These are phyloP conservation scores for Auriscalpium microsporum DNA, from an alignment of 768 basidiomycete species.

Conservation along the genomic window DNA sequence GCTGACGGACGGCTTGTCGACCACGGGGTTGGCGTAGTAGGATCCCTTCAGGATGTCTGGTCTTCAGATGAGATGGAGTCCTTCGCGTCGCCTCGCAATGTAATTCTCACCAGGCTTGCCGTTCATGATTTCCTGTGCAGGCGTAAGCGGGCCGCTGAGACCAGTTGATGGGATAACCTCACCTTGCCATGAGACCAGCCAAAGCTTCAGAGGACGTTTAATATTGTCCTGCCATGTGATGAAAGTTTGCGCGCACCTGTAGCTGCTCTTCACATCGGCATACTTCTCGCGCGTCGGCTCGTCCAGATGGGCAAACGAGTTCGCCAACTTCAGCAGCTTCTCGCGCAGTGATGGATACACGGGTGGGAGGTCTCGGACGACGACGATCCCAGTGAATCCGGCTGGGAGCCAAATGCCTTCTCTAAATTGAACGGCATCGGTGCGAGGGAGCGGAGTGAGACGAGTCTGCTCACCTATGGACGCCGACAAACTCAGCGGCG, in stretches of 20 bases:
- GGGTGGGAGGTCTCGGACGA: constrained; percentile 73
- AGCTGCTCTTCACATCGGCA: constrained; percentile 61
- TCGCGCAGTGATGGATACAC: constrained; percentile 57
- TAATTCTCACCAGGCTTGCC: constrained; percentile 60
- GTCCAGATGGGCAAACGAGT: constrained; percentile 67
- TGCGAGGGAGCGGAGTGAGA: neutral
- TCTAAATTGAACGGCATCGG: constrained; percentile 30
- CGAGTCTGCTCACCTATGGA: constrained; percentile 47
- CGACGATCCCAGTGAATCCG: constrained; percentile 67
- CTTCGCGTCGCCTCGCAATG: neutral
- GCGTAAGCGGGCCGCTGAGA: neutral
- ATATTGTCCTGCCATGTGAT: no score
- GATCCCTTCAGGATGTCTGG: constrained; percentile 84
- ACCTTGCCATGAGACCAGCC: constrained; percentile 99
- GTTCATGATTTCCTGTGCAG: constrained; percentile 84
- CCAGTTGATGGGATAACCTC: neutral
- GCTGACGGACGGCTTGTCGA: constrained; percentile 58
- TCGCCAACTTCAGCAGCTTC: constrained; percentile 63
- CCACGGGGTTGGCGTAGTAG: constrained; percentile 83
- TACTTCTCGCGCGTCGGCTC: constrained; percentile 63
- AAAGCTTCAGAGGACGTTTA: constrained; percentile 40
- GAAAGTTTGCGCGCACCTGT: constrained; percentile 43
- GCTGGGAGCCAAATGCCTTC: constrained; percentile 75
- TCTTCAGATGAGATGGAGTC: neutral
- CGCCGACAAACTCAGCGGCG: constrained; percentile 41